Conservation (phyloP, 306 rosid species). For the Crotalaria pallida region DNA sequence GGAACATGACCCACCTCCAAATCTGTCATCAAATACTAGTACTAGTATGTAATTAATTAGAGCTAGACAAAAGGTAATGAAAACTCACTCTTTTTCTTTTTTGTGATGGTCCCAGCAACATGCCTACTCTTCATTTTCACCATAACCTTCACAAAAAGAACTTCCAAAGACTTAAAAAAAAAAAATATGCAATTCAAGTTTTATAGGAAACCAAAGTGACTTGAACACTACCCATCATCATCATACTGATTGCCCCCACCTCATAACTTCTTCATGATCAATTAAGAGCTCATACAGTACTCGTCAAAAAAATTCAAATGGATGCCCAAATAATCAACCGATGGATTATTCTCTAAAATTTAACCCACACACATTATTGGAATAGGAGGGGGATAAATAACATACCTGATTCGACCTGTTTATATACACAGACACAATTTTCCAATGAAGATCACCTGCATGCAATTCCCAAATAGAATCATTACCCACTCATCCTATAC, state of each 20-base stretch:
- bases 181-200: too few relatives aligned
- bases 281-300: slow-evolving; percentile 29
- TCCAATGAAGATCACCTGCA: slow-evolving; percentile 98
- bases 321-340: slow-evolving; percentile 48
- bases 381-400: neutral
- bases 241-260: slow-evolving; percentile 27
- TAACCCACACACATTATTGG: neutral
- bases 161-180: slow-evolving; percentile 31
- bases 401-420: slow-evolving; percentile 71
- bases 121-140: slow-evolving; percentile 99
- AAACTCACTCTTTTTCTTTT: slow-evolving; percentile 98
- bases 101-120: slow-evolving; percentile 97
- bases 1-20: slow-evolving; percentile 73
- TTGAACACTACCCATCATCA: slow-evolving; percentile 39
- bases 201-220: slow-evolving; percentile 24
- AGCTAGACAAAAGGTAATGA: slow-evolving; percentile 56
- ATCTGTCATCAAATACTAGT: slow-evolving; percentile 50
- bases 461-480: slow-evolving; percentile 15
- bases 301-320: slow-evolving; percentile 29
- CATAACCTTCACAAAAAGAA: slow-evolving; percentile 77
- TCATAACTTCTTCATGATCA: slow-evolving; percentile 26
- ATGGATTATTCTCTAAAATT: neutral
- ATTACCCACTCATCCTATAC: neutral
- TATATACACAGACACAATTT: slow-evolving; percentile 82
- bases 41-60: slow-evolving; percentile 38